Percentiles rank a stretch among this genome's conserved stretches.
phyloP scores from a whole-genome alignment of 1,284 basidiomycete species.

The Puccinia novopanici region DNA sequence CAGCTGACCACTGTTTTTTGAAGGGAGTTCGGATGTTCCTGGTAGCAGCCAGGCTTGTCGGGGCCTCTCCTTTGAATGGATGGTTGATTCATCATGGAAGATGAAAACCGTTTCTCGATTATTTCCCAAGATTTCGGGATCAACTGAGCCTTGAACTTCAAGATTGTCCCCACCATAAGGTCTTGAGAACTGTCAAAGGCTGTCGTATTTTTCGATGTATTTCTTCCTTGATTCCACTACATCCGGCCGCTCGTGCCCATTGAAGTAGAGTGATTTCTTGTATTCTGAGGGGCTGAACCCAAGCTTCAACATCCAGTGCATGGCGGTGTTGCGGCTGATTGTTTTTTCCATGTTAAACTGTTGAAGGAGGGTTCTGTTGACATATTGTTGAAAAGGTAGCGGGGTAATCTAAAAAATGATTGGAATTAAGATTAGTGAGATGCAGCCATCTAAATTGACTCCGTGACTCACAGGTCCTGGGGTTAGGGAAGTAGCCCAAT shows the following conservation, averaged over 20 bases:
- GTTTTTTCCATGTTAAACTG: neutral
- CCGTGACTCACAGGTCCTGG: neutral
- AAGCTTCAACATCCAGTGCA: neutral
- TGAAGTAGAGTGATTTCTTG: neutral
- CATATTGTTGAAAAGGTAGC: neutral
- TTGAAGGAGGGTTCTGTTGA: neutral
- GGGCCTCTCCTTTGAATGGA: neutral
- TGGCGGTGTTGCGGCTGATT: neutral
- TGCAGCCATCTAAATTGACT: neutral
- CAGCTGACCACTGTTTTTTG: neutral
- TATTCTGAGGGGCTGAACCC: neutral
- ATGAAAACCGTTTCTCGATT: neutral
- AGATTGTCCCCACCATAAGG: neutral
- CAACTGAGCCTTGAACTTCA: neutral
- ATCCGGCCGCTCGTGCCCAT: neutral
- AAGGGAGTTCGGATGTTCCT: neutral
- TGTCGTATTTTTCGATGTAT: neutral
- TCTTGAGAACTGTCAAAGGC: too few relatives aligned
- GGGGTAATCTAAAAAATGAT: neutral
- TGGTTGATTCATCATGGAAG: conserved; percentile 1
- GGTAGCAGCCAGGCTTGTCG: neutral
- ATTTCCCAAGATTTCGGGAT: neutral
- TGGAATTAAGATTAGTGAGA: neutral
- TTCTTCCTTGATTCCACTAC: neutral
- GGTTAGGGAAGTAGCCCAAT: neutral